Conservation (phyloP, 169 alveolate species). For the Eimeria necatrix region DNA sequence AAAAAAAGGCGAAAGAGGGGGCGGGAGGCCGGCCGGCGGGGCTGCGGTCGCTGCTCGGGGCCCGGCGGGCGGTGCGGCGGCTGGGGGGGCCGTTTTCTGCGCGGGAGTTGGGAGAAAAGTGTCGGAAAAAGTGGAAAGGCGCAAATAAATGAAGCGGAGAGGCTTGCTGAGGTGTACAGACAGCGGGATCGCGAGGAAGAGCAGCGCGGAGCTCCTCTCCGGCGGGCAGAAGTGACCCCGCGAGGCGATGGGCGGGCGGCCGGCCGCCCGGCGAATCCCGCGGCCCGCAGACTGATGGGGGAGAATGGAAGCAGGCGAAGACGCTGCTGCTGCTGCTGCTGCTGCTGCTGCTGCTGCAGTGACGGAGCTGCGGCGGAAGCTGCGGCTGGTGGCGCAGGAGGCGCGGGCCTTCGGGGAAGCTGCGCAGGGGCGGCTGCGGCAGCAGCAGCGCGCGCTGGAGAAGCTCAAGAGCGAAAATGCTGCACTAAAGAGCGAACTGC, state of each 20-base stretch:
- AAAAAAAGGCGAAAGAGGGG: no score
- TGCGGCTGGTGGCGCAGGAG: constrained; percentile 66
- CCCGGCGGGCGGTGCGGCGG: no score
- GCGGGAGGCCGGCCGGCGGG: no score
- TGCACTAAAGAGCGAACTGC: constrained; percentile 58
- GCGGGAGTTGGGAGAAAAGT: no score
- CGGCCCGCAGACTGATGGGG: background rate
- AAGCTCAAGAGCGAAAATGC: constrained; percentile 71
- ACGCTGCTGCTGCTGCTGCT: background rate
- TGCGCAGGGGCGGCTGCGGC: constrained; percentile 72
- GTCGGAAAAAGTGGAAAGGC: no score
- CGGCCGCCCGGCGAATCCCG: background rate
- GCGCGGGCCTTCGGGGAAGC: constrained; percentile 64
- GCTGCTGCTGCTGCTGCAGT: background rate
- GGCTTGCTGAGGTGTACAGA: no score
- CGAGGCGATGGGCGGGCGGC: background rate
- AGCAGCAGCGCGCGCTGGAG: constrained; percentile 73
- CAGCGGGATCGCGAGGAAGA: no score
- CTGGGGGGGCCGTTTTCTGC: no score
- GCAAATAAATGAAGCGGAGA: no score
- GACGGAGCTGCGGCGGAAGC: constrained; percentile 59
- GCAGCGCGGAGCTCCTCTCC: no score
- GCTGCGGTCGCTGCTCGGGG: no score
- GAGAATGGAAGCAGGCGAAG: background rate
- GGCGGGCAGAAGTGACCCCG: no score